Base-by-base conservation (phyloP, 305 asterid species). In the Stenogyne calaminthoides region DNA sequence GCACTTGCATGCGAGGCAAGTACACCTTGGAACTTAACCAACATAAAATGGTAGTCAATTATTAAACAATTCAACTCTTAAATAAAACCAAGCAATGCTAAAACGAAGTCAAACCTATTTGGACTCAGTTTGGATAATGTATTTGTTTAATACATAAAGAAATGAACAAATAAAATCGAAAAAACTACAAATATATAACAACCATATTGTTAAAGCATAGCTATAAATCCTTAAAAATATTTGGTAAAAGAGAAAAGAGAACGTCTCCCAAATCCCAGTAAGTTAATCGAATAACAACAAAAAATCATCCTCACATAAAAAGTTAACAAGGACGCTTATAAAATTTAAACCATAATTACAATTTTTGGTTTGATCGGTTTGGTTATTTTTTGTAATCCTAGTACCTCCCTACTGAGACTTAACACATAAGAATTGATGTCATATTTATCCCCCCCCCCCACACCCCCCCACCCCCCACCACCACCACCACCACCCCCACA, bases 1-100 rank as follows among this genome's bases (percentile, higher is more conserved):
- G 14, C 57, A 68, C 36, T 37, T 34, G 18, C 72, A 34, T 56
- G 59, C 67, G 61, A 73, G 56, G 32, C 12, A 54, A 59, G 40
- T n/a, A 8, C 54, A 52, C 25, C 69, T 55, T 18, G 60, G 39
- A 42, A 39, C 7, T 29, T 37, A 76, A 60, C 67, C 65, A 61
- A 69, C 42, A 64, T 32, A 44, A 22, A 76, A 12, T 2, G 6
- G 19, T n/a, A 44, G 39, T 10, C 15, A 22, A 8, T 57, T 16
- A 54, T 8, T 54, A 20, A 46, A 46, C 51, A 46, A 46, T 46
- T 46, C 18, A 46, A 46, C 18, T 14, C 7, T 46, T 14, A 46
- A n/a, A 46, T 16, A 16, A 46, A 46, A 46, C 52, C 18, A 46
- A 46, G 52, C 18, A 44, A 44, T 44, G 12, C 4, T 9, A 44